Evolutionary conservation across 1,284 basidiomycete species (phyloP).

Genomic region (Sphaerobolus stellatus): DNA sequence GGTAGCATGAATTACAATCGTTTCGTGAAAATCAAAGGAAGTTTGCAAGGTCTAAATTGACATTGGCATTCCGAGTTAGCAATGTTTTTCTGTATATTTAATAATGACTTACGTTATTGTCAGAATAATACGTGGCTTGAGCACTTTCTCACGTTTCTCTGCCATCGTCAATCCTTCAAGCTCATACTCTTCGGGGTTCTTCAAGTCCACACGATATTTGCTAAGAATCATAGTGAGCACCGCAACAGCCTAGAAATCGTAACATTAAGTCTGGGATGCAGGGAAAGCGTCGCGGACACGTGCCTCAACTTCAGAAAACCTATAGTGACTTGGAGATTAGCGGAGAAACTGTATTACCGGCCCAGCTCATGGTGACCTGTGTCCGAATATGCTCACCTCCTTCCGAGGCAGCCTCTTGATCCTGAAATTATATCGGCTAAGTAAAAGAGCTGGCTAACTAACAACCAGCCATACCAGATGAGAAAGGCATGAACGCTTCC

Average conservation of each 20-base stretch:
- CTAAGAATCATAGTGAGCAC: slow-evolving; percentile 21
- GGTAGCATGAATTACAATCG: too few relatives aligned
- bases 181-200: slow-evolving; percentile 19
- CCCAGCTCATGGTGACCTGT: background rate
- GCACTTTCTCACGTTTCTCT: slow-evolving; percentile 13
- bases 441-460: background rate
- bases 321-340: background rate
- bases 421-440: slow-evolving; percentile 18
- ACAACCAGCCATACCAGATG: slow-evolving; percentile 18
- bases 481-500: slow-evolving; percentile 26
- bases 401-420: slow-evolving; percentile 50
- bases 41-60: too few relatives aligned
- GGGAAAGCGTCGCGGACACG: background rate
- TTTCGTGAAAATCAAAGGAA: too few relatives aligned
- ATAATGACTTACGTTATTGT: slow-evolving; percentile 9
- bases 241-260: slow-evolving; percentile 7
- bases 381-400: slow-evolving; percentile 36
- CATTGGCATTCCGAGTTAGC: too few relatives aligned
- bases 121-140: background rate
- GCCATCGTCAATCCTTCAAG: slow-evolving; percentile 5
- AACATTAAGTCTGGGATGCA: background rate
- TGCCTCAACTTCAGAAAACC: background rate
- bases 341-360: background rate
- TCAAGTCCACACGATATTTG: slow-evolving; percentile 22
- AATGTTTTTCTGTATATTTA: too few relatives aligned